Conservation (phyloP, 2,329 filamentous ascomycete species). For the Ophiocordyceps australis region DNA sequence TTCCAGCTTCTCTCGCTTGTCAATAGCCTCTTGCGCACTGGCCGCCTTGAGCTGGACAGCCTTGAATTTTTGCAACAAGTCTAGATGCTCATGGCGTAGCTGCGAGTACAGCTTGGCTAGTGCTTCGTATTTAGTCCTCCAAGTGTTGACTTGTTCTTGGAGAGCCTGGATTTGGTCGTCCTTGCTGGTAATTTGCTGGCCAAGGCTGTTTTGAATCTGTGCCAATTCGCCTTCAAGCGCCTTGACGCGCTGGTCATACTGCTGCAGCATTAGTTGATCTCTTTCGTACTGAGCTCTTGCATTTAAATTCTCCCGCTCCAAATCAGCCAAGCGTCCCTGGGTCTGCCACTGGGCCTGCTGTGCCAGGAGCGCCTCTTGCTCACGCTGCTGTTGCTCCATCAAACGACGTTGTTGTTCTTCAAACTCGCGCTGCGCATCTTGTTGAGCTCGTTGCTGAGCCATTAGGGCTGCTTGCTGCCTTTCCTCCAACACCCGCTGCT, state of each 20-base stretch:
- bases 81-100: slow-evolving; percentile 83
- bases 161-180: slow-evolving; percentile 87
- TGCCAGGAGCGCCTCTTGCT: slow-evolving; percentile 74
- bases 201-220: slow-evolving; percentile 66
- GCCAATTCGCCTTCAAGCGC: slow-evolving; percentile 73
- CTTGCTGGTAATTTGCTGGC: slow-evolving; percentile 72
- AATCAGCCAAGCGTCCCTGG: slow-evolving; percentile 83
- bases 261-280: slow-evolving; percentile 93
- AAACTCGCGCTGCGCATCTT: slow-evolving; percentile 85
- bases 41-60: slow-evolving; percentile 88
- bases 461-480: slow-evolving; percentile 69
- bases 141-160: slow-evolving; percentile 95
- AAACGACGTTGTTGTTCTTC: slow-evolving; percentile 84
- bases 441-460: slow-evolving; percentile 63
- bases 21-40: slow-evolving; percentile 92
- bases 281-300: slow-evolving; percentile 89
- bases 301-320: slow-evolving; percentile 88
- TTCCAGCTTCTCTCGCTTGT: slow-evolving; percentile 84
- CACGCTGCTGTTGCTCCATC: slow-evolving; percentile 74
- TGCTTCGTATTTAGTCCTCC: slow-evolving; percentile 92
- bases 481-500: slow-evolving; percentile 75
- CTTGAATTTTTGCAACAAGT: slow-evolving; percentile 93
- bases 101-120: slow-evolving; percentile 95
- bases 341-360: slow-evolving; percentile 90
- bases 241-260: slow-evolving; percentile 91